Conservation (phyloP, 345 rosid genomes). For the Eucalyptus fibrosa region DNA sequence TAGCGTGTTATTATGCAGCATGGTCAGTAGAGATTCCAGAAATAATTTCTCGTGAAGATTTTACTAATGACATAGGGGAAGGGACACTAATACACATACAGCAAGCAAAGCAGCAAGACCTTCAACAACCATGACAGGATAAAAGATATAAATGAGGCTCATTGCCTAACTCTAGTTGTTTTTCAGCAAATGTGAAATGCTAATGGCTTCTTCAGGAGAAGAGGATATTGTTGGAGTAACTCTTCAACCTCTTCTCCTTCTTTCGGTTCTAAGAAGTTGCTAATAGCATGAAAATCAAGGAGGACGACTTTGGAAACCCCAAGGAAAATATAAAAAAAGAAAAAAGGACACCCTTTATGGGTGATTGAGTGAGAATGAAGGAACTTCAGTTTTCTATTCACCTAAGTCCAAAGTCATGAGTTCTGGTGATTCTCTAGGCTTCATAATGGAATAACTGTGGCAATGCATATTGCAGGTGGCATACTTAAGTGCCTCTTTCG, state of each 20-base stretch:
- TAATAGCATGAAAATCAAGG: neutral
- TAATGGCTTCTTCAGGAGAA: neutral
- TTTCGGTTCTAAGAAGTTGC: neutral
- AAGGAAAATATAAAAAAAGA: neutral
- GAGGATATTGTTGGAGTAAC: neutral
- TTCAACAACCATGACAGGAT: neutral
- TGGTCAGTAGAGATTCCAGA: neutral
- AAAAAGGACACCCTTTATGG: neutral
- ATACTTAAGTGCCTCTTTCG: slow-evolving; percentile 38
- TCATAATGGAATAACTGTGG: neutral
- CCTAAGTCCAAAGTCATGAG: neutral
- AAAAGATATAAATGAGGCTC: neutral
- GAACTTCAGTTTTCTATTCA: neutral
- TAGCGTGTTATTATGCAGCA: neutral
- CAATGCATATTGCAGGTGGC: slow-evolving; percentile 23
- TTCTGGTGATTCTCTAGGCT: neutral
- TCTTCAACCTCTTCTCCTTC: neutral
- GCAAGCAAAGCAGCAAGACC: neutral
- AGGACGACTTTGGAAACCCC: neutral
- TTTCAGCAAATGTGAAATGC: neutral
- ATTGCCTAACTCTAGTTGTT: neutral
- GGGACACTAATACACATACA: neutral
- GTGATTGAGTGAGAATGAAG: neutral
- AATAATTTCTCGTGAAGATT: neutral
- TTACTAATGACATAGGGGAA: neutral